Evolutionary conservation across 441 rosid genomes (phyloP).

Genomic region (Adansonia grandidieri): DNA sequence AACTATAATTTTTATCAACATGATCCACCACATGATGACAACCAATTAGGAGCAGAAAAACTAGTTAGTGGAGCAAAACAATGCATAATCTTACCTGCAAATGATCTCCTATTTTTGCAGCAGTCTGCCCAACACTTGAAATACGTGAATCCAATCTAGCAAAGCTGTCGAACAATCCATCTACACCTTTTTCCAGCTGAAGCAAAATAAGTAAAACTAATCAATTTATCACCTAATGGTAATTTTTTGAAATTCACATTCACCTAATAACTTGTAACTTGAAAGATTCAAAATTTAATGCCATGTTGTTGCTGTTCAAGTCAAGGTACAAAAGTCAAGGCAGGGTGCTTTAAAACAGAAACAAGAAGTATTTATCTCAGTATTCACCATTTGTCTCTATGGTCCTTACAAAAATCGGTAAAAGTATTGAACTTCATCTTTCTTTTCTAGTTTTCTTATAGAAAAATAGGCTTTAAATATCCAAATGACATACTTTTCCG

Average conservation of each 20-base stretch:
- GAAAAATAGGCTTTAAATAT: not conserved
- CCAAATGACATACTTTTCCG: not conserved
- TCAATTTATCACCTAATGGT: constrained; percentile 6
- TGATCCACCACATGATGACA: not conserved
- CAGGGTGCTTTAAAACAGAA: not conserved
- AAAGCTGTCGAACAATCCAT: constrained; percentile 96
- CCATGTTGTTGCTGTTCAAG: not conserved
- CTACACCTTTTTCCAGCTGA: constrained; percentile 96
- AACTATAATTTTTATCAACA: not conserved
- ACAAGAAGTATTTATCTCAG: not conserved
- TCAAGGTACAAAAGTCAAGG: constrained; percentile 1
- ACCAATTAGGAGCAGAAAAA: constrained; percentile 19
- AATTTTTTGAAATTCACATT: constrained; percentile 6
- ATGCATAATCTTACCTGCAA: constrained; percentile 65
- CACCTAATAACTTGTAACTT: constrained; percentile 23
- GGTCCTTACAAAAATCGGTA: not conserved
- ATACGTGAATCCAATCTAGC: constrained; percentile 98
- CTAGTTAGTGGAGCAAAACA: constrained; percentile 14
- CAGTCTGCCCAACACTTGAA: constrained; percentile 99
- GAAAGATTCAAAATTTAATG: not conserved
- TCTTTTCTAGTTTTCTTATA: not conserved
- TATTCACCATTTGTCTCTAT: not conserved
- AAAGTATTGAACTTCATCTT: constrained; percentile 8
- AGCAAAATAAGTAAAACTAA: constrained; percentile 18
- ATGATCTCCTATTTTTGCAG: constrained; percentile 99